Base-by-base conservation (phyloP, 768 basidiomycete species). In the Suillus spraguei region DNA sequence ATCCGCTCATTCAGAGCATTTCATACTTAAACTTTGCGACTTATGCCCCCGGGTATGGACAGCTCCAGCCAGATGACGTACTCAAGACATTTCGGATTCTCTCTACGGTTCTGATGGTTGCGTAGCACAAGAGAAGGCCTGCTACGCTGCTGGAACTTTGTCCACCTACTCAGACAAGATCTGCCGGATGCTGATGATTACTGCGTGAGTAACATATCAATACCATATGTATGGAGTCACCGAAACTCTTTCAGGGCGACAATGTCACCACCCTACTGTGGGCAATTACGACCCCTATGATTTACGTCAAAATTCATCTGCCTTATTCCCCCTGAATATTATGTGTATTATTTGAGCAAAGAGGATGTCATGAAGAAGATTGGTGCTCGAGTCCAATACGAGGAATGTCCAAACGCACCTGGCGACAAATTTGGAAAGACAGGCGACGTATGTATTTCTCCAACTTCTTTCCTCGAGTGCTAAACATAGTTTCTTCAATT, bases 41-140 rank as follows among this genome's bases (percentile, higher is more conserved):
- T 0, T 70, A 87, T 44, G 88, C 88, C 0, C 88, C 88, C 9
- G 86, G 87, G 16, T 90, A 89, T 65, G 88, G 88, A 6, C 87
- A 81, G 64, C 82, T 90, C 13, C 84, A 85, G 63, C 78, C 76
- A 36, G 76, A 82, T 49, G 63, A 67, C 5, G 81, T 84, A 2
- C 71, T 89, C 46, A 70, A 74, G 64, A 78, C 41, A 73, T 89
- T n/a, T 85, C 82, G 39, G 60, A 79, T 1, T 76, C 84, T 1
- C 87, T 77, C 68, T 87, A 81, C 65, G 72, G 71, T 9, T 49
- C 77, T 0, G 74, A 77, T 10, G 88, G 88, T 10, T 90, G 88
- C 64, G 69, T 78, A 54, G 85, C 76, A 7, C 85, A 86, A 68
- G 84, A 85, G 67, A 62, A 79, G 60, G 82, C 82, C 3, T 90